Evolutionary conservation across 305 asterid species (phyloP), one percentile per base, ranked within the genome.

Genomic region (Lippia alba): DNA sequence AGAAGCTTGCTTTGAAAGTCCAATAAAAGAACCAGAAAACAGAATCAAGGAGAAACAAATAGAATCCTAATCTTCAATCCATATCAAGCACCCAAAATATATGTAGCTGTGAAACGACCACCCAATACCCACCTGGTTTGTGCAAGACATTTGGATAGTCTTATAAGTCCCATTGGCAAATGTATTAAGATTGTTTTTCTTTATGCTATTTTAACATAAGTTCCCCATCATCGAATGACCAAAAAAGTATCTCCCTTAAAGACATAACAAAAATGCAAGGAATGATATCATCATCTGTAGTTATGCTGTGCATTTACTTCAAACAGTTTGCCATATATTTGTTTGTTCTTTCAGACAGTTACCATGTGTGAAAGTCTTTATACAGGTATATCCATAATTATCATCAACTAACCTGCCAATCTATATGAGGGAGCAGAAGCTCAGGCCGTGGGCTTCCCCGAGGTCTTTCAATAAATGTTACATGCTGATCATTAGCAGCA

Each of bases 161-260:
- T 78, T 88, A 71, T 78, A 86, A 69, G 85, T 76, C 81, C 96
- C 97, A 78, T 87, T 87, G 70, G 83, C 48, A 41, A 86, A 81
- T 61, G 77, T 80, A 78, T 86, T 87, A 81, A 81, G 90, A 77
- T 82, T 84, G 78, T 82, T 80, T 80, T 74, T 68, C 91, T 90
- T 44, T 95, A 84, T 71, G 95, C 99, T 76, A 94, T 79, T 84
- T 87, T 94, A 67, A 94, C 88, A 67, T 88, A 82, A 50, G 94
- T 83, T 81, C 99, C 97, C 98, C 99, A 94, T 64, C 99, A 97
- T 64, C 99, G 97, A 81, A 94, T 88, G 65, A 94, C 99, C 84
- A 94, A 89, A 72, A 91, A 78, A 53, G 82, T 70, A 74, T 94
- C 98, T 78, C 87, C 96, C 98, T 94, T 24, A 24, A 24, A 24